Evolutionary conservation across 2,329 filamentous ascomycete species (phyloP), one percentile per base, ranked within the genome.

Genomic region (Neobulgaria alba): DNA sequence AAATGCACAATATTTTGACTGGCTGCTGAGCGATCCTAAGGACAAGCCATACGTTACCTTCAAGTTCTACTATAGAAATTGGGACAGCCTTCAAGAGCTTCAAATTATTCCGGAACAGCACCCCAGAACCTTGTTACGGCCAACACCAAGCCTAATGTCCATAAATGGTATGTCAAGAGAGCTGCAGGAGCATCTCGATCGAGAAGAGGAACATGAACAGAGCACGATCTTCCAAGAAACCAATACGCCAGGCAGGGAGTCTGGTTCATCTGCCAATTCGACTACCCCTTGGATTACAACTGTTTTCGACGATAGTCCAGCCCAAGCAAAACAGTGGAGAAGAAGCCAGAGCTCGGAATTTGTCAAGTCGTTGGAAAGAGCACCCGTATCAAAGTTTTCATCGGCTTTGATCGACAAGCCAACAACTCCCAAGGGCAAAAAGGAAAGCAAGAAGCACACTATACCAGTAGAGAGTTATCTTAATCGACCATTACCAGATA

Each of bases 21-120:
- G 69, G 59, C 57, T 64, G 32, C 59, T 78, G 3, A 52, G 66
- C 16, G 75, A 78, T 41, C 56, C 70, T 0, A 70, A 64, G 39
- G 67, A 75, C 32, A 61, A 56, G 2, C 75, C 75, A 0, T 77
- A 67, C 46, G 67, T 67, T 3, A 67, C 65, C 0, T 78, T 77
- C 45, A 64, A 64, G 18, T 74, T 77, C 45, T 70, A 78, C 44
- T 78, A 78, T 47, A 67, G 73, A 20, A 72, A 69, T 5, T 69
- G 65, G 67, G 60, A 64, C 8, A 67, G 65, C 39, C 64, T 79
- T 9, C 52, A 61, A 5, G 57, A 64, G 21, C 61, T 76, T 8
- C 71, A 69, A 39, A 57, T 78, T 3, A 64, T 73, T 18, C 50
- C 57, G 10, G 12, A 39, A 10, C 16, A 41, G 17, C 45, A 50